These are phyloP conservation scores for Pyricularia grisea DNA, from an alignment of 2,329 filamentous ascomycete genomes.

Conservation along the genomic window DNA sequence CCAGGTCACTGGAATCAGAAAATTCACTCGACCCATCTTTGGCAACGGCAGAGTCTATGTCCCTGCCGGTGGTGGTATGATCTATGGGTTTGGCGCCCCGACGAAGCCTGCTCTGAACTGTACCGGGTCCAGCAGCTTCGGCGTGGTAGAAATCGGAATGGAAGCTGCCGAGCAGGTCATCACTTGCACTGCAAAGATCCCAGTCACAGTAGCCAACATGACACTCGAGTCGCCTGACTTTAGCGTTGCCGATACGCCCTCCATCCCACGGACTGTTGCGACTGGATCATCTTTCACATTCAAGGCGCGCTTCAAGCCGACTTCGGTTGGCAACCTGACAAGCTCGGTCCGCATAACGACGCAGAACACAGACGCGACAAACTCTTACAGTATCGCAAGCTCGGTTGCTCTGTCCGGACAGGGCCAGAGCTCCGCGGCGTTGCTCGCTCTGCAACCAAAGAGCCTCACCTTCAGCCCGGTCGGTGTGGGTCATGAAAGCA, in stretches of 20 bases:
- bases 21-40: conserved; percentile 49
- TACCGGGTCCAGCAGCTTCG: conserved; percentile 33
- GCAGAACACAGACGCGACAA: conserved; percentile 19
- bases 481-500: conserved; percentile 29
- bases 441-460: conserved; percentile 37
- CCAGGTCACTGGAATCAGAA: conserved; percentile 39
- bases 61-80: conserved; percentile 37
- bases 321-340: conserved; percentile 35
- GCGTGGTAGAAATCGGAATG: conserved; percentile 29
- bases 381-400: conserved; percentile 34
- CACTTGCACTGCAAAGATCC: conserved; percentile 38
- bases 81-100: conserved; percentile 48
- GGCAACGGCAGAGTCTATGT: conserved; percentile 46
- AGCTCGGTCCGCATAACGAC: conserved; percentile 37
- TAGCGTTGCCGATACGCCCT: conserved; percentile 17
- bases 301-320: conserved; percentile 33
- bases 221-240: conserved; percentile 27
- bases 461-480: conserved; percentile 39
- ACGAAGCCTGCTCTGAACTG: conserved; percentile 45
- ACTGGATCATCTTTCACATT: conserved; percentile 31
- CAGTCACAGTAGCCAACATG: conserved; percentile 29
- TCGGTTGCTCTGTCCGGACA: conserved; percentile 38
- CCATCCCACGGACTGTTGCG: conserved; percentile 21
- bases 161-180: conserved; percentile 23
- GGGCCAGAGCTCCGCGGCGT: conserved; percentile 32